Base-by-base conservation (phyloP, 2,329 filamentous ascomycete genomes). In the Fusarium subtropicale region DNA sequence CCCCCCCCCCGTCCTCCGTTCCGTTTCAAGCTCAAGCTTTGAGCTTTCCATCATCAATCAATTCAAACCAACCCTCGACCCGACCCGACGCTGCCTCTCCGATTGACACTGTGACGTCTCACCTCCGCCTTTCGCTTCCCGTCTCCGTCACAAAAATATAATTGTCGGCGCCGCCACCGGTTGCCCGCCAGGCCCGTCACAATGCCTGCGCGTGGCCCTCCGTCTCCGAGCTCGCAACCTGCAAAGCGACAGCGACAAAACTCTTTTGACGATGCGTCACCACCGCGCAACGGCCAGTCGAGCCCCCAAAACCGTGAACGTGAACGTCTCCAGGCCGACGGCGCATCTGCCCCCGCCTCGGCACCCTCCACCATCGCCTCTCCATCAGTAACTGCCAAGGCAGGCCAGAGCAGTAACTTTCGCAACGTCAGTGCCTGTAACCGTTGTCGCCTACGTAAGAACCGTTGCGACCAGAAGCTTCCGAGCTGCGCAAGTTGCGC, bases 401-500 rank as follows among this genome's bases (percentile, higher is more conserved):
- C 82, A 16, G 85, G 85, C 12, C 86, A 89, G 78, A 88, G 87
- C 77, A 89, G 85, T 78, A 90, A 85, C 71, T 95, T 95, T 76
- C 90, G 92, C 74, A 95, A 94, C 79, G 95, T 98, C 69, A 97
- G 92, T 79, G 95, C 95, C 59, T 98, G 95, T 81, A 97, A 97
- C 82, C 89, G 94, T 41, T 98, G 95, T 80, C 88, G 95, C 46
- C 82, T 97, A 78, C 88, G 95, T 75, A 98, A 98, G 84, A 98
- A 97, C 78, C 87, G 94, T 55, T 98, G 95, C 81, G 95, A 98
- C 80, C 95, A 97, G 85, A 91, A 91, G 70, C 86, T 98, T 66
- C 95, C 95, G 11, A 93, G 92, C 74, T 98, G 95, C 79, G 91
- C 92, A 42, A 93, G 92, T 72, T 98, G 95, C 81, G 93, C 94